These are phyloP conservation scores for Musa acuminata DNA, from an alignment of 176 grass and related monocot genomes.

Conservation along the genomic window DNA sequence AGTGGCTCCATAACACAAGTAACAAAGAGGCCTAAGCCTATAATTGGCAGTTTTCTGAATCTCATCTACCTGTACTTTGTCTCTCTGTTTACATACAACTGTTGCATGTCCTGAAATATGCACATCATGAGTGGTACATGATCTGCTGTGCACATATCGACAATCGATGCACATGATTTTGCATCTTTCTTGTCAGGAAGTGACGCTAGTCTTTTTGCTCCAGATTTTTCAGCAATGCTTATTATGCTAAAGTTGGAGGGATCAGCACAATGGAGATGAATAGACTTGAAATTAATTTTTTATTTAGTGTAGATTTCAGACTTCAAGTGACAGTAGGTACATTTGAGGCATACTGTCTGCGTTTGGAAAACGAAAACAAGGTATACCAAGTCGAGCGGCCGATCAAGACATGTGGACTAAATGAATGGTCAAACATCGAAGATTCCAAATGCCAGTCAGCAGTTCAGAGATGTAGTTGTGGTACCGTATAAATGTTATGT, in stretches of 20 bases:
- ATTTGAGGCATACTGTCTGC: constrained; percentile 58
- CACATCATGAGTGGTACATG: constrained; percentile 1
- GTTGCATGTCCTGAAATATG: neutral
- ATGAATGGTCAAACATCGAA: constrained; percentile 24
- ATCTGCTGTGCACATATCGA: neutral
- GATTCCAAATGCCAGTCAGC: constrained; percentile 43
- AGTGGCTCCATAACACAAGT: too few relatives aligned
- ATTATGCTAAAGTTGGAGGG: constrained; percentile 75
- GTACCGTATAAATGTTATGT: constrained; percentile 24
- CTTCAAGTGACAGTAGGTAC: constrained; percentile 60
- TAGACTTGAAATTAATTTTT: constrained; percentile 58
- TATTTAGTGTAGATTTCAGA: constrained; percentile 85
- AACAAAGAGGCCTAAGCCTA: too few relatives aligned
- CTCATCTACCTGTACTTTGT: too few relatives aligned
- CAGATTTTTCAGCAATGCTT: constrained; percentile 91
- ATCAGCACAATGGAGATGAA: constrained; percentile 86
- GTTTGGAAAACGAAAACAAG: constrained; percentile 54
- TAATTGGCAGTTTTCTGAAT: too few relatives aligned
- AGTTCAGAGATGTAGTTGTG: constrained; percentile 25
- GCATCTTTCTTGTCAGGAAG: neutral
- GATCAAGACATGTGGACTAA: constrained; percentile 29
- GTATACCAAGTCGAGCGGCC: constrained; percentile 44
- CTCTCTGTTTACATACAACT: too few relatives aligned
- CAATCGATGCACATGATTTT: neutral
- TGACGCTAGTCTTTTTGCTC: neutral